phyloP scores from a whole-genome alignment of 805 yeast species.

The Spathaspora gorwiae region DNA sequence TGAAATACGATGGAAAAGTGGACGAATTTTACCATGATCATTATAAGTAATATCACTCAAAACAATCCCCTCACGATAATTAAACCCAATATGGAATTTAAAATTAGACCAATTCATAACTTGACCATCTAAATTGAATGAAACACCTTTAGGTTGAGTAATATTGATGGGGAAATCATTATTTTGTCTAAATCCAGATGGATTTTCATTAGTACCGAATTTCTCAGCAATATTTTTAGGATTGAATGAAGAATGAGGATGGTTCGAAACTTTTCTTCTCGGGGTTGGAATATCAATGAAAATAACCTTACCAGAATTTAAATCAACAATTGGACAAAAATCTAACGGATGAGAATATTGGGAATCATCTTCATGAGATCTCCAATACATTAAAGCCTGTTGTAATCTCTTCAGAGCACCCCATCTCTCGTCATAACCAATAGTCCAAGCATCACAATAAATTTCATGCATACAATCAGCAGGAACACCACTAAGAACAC shows the following conservation, averaged over 20 bases:
- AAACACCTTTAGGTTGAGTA: slow-evolving; percentile 79
- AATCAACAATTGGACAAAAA: slow-evolving; percentile 78
- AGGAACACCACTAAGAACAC: slow-evolving; percentile 66
- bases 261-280: slow-evolving; percentile 67
- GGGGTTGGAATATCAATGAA: slow-evolving; percentile 71
- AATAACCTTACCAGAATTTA: slow-evolving; percentile 63
- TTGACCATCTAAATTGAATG: slow-evolving; percentile 66
- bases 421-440: slow-evolving; percentile 74
- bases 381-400: slow-evolving; percentile 77
- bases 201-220: slow-evolving; percentile 46
- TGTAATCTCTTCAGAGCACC: slow-evolving; percentile 71
- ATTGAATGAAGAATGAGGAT: slow-evolving; percentile 66
- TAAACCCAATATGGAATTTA: slow-evolving; percentile 76
- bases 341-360: slow-evolving; percentile 74
- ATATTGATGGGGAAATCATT: slow-evolving; percentile 58
- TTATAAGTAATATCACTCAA: slow-evolving; percentile 68
- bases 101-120: slow-evolving; percentile 75
- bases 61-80: slow-evolving; percentile 82
- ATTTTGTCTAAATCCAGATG: slow-evolving; percentile 53
- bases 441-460: slow-evolving; percentile 67
- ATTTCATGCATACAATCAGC: slow-evolving; percentile 54
- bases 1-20: slow-evolving; percentile 75
- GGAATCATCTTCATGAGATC: slow-evolving; percentile 72
- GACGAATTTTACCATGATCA: slow-evolving; percentile 70
- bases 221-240: slow-evolving; percentile 59